Base-by-base conservation (phyloP, 148 eudicot species). In the Spergularia marina region DNA sequence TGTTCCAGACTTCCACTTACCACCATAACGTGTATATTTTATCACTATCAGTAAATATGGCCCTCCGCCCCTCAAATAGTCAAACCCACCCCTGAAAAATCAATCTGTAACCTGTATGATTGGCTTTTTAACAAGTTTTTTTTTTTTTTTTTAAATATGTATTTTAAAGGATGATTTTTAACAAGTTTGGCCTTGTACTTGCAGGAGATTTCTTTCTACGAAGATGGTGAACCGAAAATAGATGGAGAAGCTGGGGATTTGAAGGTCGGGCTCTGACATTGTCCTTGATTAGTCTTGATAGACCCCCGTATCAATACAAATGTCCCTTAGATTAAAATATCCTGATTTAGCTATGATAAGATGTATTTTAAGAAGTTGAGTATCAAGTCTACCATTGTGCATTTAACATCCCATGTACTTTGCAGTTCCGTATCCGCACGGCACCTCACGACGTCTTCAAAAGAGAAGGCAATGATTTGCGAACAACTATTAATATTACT, bases 191-290 rank as follows among this genome's bases (percentile, higher is more conserved):
- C 18, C 47, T 80, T 54, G 44, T 23, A 39, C 52, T 72, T 68
- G 55, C 84, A 95, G 98, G 97, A 92, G 80, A 94, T 95, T 76
- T 77, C 84, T 52, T 92, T 95, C 76, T 90, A 83, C 79, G 97
- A 95, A 81, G 98, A 95, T 14, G 98, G 98, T 71, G 98, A 92
- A 79, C 98, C 98, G 62, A 88, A 82, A 75, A 84, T 92, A 71
- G 98, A 92, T 76, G 98, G 98, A 64, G 97, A 95, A 87, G 75
- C 96, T 73, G 98, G 98, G 75, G 97, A 95, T 85, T 78, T 95
- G 51, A 95, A 76, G 98, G 98, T 94, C 78, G 39, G 78, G 17
- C 41, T 4, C 6, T 5, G 8, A 44, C 8, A 44, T 44, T 44
- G 49, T 58, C 25, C 11, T 71, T 39, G 34, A 20, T 53, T 53